A percentile compares a stretch with the other conserved stretches of the same genome.
Evolutionary conservation across 257 asterid genomes (phyloP).

Genomic region (Misopates orontium): DNA sequence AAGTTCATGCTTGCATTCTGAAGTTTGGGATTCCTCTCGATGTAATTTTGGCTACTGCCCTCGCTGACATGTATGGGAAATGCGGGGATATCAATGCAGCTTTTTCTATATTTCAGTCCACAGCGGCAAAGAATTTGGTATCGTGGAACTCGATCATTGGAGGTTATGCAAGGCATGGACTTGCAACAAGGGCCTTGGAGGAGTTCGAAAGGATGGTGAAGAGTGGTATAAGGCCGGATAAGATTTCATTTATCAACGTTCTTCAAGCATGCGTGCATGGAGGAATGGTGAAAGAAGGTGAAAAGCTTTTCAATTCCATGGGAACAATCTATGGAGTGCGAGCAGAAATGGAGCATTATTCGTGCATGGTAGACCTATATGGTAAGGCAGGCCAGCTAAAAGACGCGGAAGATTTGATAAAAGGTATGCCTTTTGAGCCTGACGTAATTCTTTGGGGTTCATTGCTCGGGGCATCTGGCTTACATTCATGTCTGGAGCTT

Average conservation of each 20-base stretch:
- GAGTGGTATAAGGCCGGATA: constrained; percentile 51
- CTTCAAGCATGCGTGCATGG: constrained; percentile 77
- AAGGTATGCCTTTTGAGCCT: constrained; percentile 71
- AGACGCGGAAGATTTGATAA: constrained; percentile 55
- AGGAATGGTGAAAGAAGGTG: constrained; percentile 74
- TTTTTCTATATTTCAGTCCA: constrained; percentile 43
- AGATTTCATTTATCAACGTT: constrained; percentile 59
- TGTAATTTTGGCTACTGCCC: constrained; percentile 58
- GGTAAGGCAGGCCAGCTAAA: constrained; percentile 72
- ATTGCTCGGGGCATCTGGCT: constrained; percentile 67
- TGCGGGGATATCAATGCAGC: constrained; percentile 67
- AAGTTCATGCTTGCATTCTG: constrained; percentile 51
- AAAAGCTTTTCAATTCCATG: constrained; percentile 57
- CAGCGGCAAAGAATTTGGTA: constrained; percentile 51
- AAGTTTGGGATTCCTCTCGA: constrained; percentile 60
- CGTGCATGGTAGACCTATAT: constrained; percentile 79
- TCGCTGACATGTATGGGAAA: constrained; percentile 77
- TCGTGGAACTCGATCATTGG: constrained; percentile 82
- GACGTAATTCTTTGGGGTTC: constrained; percentile 84
- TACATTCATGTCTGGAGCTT: constrained; percentile 51
- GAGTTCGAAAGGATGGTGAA: constrained; percentile 55
- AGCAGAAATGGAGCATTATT: constrained; percentile 67
- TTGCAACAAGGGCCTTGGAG: constrained; percentile 52
- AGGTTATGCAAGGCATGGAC: constrained; percentile 70
- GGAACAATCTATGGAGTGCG: constrained; percentile 33